Conservation (phyloP, 202 grass and related monocot species). For the Bolboschoenoplectus hybrid region DNA sequence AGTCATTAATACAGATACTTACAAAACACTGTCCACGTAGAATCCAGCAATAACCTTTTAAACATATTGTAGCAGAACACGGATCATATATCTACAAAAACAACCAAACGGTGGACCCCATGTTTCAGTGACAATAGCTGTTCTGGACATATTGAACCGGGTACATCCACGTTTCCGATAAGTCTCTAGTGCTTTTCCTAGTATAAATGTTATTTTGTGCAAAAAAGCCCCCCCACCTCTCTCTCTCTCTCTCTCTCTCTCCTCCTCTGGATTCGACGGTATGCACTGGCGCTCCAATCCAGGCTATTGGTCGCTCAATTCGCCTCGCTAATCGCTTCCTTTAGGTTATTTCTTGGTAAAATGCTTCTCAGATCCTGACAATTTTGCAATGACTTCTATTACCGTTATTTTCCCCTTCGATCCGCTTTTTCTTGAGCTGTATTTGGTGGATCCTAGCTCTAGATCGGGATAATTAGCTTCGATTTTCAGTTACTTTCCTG, state of each 20-base stretch:
- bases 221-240: slow-evolving; percentile 3
- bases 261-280: slow-evolving; percentile 20
- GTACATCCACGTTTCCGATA: neutral
- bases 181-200: slow-evolving; percentile 31
- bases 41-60: neutral
- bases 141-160: neutral
- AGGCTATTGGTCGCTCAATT: slow-evolving; percentile 23
- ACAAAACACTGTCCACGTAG: neutral
- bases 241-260: slow-evolving; percentile 9
- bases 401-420: slow-evolving; percentile 28
- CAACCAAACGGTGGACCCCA: neutral
- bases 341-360: slow-evolving; percentile 28
- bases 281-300: slow-evolving; percentile 23
- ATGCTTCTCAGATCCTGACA: slow-evolving; percentile 19
- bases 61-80: neutral
- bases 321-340: slow-evolving; percentile 29
- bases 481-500: neutral
- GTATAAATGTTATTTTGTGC: slow-evolving; percentile 36
- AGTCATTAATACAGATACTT: slow-evolving; percentile 12
- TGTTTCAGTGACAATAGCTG: neutral
- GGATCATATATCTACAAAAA: neutral
- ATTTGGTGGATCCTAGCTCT: slow-evolving; percentile 39
- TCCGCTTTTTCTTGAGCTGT: slow-evolving; percentile 26
- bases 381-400: slow-evolving; percentile 14
- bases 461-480: slow-evolving; percentile 35